Evolutionary conservation across 2,329 filamentous ascomycete species (phyloP).

Genomic region (Orbilia ellipsospora): DNA sequence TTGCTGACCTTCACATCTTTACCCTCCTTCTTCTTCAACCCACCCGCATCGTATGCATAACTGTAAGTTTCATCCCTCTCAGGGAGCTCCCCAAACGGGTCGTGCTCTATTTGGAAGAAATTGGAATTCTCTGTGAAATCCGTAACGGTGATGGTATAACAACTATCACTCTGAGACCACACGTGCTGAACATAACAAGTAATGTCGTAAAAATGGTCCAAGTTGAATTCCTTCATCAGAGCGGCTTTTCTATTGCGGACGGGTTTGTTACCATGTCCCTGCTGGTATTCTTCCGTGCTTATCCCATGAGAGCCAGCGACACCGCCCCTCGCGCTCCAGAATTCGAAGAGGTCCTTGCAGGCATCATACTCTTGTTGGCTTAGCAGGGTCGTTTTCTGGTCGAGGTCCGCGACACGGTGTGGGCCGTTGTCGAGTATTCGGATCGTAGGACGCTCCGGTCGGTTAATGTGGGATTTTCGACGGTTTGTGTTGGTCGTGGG

Average conservation of each 20-base stretch:
- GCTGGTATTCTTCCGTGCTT: conserved; percentile 21
- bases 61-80: conserved; percentile 22
- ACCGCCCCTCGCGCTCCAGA: conserved; percentile 32
- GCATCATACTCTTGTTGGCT: conserved; percentile 30
- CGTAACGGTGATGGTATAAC: conserved; percentile 30
- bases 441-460: conserved; percentile 20
- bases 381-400: conserved; percentile 18
- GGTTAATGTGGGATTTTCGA: conserved; percentile 13
- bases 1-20: background rate
- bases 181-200: conserved; percentile 38
- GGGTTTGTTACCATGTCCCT: conserved; percentile 3
- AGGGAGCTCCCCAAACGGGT: conserved; percentile 10
- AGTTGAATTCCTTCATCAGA: conserved; percentile 38
- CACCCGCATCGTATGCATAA: conserved; percentile 27
- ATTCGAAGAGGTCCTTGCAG: conserved; percentile 42
- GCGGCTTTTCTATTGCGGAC: conserved; percentile 12
- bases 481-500: conserved; percentile 1
- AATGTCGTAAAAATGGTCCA: conserved; percentile 39
- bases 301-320: conserved; percentile 30
- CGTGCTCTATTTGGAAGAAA: conserved; percentile 3
- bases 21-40: conserved; percentile 1
- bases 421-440: conserved; percentile 33
- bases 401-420: conserved; percentile 14
- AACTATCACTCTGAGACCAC: conserved; percentile 4
- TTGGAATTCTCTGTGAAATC: conserved; percentile 42